phyloP scores from a whole-genome alignment of 768 basidiomycete genomes.

The Russula vinacea region DNA sequence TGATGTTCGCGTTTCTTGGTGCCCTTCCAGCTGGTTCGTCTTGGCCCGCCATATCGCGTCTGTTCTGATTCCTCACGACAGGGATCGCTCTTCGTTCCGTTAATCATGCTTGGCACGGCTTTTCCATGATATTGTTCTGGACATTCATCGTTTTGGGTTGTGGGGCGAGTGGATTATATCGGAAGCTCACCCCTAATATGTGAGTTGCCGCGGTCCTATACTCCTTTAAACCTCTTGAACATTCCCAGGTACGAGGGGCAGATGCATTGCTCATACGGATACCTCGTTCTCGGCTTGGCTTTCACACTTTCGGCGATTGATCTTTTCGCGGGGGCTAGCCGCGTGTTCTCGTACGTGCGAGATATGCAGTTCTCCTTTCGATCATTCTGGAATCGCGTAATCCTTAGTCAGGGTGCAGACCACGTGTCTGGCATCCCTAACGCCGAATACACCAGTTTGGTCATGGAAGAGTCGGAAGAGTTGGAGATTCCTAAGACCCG shows the following conservation, averaged over 20 bases:
- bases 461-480: slow-evolving; percentile 54
- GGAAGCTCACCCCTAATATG: slow-evolving; percentile 79
- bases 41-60: background rate
- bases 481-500: slow-evolving; percentile 45
- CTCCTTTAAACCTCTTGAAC: background rate
- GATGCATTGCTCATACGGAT: slow-evolving; percentile 65
- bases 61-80: slow-evolving; percentile 35
- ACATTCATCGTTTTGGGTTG: slow-evolving; percentile 59
- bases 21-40: slow-evolving; percentile 73
- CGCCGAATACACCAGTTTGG: slow-evolving; percentile 60
- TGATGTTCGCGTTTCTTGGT: slow-evolving; percentile 79
- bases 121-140: slow-evolving; percentile 64
- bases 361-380: slow-evolving; percentile 45
- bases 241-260: slow-evolving; percentile 61
- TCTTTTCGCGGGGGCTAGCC: slow-evolving; percentile 47
- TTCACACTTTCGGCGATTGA: slow-evolving; percentile 52
- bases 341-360: slow-evolving; percentile 47
- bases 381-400: slow-evolving; percentile 54
- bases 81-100: slow-evolving; percentile 79
- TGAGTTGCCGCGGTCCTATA: slow-evolving; percentile 48
- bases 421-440: slow-evolving; percentile 23
- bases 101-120: slow-evolving; percentile 59
- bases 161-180: slow-evolving; percentile 65
- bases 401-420: slow-evolving; percentile 47
- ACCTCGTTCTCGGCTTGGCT: slow-evolving; percentile 47